Base-by-base conservation (phyloP, 2,329 filamentous ascomycete genomes). In the Metarhizium guizhouense region DNA sequence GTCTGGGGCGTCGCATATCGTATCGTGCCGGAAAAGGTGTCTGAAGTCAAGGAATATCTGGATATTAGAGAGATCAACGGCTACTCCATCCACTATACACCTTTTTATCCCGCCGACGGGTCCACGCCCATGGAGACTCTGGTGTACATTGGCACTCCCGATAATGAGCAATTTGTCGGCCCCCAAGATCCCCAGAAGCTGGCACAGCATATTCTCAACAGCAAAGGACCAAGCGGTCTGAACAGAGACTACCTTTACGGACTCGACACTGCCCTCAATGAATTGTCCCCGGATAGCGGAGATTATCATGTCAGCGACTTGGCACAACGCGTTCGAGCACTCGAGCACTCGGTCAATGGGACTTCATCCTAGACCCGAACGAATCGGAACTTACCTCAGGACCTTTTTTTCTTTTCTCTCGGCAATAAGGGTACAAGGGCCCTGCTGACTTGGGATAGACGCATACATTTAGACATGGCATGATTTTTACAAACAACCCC, bases 51-150 rank as follows among this genome's bases (percentile, higher is more conserved):
- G 62, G 81, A 85, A 57, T 96, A 96, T 69, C 88, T 99, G 51
- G 92, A 97, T 71, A 93, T 96, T 61, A 86, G 94, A 49, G 94
- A 99, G 72, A 96, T 97, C 67, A 96, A 97, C 73, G 94, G 94
- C 30, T 99, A 99, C 73, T 89, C 86, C 54, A 95, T 96, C 62
- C 92, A 96, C 72, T 90, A 91, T 70, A 90, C 91, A 32, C 84
- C 87, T 0, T 96, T 97, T 70, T 78, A 92, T 64, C 64, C 71
- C n/a, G 67, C 70, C 47, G 70, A 75, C 59, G 66, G 66, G 30
- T 65, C 68, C 14, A 55, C 66, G 4, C 62, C 71, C 20, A 79
- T 83, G 63, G 71, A 68, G 54, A 78, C 80, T 57, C 81, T 96
- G 59, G 90, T 95, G 2, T 99, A 99, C 70, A 97, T 99, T 66